Percentiles rank a stretch among this genome's conserved stretches.
Conservation (phyloP, 2,329 filamentous ascomycete species). For the Graphium sp. region DNA sequence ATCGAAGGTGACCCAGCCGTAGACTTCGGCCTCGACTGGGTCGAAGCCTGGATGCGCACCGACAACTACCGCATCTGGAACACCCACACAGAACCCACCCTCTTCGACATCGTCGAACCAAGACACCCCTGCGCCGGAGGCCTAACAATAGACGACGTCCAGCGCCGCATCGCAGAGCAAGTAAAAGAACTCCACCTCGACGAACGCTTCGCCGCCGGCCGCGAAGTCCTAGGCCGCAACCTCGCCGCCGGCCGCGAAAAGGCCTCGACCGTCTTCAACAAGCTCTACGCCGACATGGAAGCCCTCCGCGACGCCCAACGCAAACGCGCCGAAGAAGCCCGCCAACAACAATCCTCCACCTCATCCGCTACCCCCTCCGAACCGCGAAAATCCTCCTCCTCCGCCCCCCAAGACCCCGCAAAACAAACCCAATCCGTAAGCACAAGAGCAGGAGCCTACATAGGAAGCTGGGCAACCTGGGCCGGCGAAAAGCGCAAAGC, state of each 20-base stretch:
- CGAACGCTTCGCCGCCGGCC: constrained; percentile 68
- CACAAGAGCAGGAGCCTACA: constrained; percentile 42
- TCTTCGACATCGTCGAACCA: constrained; percentile 90
- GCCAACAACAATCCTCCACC: too few relatives aligned
- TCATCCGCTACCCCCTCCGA: constrained; percentile 11
- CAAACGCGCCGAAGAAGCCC: constrained; percentile 21
- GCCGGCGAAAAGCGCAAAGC: constrained; percentile 58
- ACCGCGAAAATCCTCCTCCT: too few relatives aligned
- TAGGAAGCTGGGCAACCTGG: constrained; percentile 54
- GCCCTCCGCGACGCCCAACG: constrained; percentile 27
- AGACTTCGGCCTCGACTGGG: constrained; percentile 74
- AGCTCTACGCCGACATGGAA: constrained; percentile 83
- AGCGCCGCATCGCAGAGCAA: constrained; percentile 76
- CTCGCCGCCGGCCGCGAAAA: constrained; percentile 78
- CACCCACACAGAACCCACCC: constrained; percentile 60
- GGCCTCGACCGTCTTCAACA: constrained; percentile 73
- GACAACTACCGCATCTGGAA: constrained; percentile 89
- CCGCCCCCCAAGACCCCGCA: constrained; percentile 24
- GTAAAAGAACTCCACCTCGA: constrained; percentile 89
- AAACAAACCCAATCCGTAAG: constrained; percentile 32
- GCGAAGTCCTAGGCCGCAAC: constrained; percentile 76
- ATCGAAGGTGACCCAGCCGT: constrained; percentile 68
- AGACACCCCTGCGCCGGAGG: constrained; percentile 87
- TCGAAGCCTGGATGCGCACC: constrained; percentile 74
- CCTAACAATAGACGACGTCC: constrained; percentile 85